Conservation (phyloP, 352 stramenopile species). For the Globisporangium iwayamae region DNA sequence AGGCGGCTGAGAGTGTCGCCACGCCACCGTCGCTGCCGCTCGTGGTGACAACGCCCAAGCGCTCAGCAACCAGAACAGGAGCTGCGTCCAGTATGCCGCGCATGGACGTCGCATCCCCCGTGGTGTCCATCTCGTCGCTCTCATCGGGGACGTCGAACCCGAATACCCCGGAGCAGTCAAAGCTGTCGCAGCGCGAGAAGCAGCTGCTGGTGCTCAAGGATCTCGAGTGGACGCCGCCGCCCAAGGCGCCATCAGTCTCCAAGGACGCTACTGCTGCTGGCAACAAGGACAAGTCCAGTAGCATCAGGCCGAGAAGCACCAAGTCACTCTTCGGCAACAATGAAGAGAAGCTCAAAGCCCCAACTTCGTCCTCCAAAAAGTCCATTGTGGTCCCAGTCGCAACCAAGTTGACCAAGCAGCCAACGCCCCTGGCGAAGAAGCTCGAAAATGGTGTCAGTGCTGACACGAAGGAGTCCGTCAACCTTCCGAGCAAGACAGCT, state of each 20-base stretch:
- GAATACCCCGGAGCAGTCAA: conserved; percentile 51
- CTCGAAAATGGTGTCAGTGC: background rate
- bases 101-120: conserved; percentile 43
- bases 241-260: conserved; percentile 4
- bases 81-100: conserved; percentile 13
- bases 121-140: conserved; percentile 67
- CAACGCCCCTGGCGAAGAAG: background rate
- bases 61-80: background rate
- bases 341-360: background rate
- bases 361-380: background rate
- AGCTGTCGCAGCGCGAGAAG: conserved; percentile 31
- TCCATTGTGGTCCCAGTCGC: background rate
- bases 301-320: conserved; percentile 13
- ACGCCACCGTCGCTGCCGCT: background rate
- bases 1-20: background rate
- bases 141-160: conserved; percentile 58
- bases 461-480: background rate
- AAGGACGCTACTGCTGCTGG: background rate
- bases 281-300: conserved; percentile 6
- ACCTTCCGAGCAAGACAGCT: background rate
- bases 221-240: conserved; percentile 48
- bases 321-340: conserved; percentile 15
- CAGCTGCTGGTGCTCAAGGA: conserved; percentile 44
- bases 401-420: conserved; percentile 4
- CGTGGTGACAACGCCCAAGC: conserved; percentile 38